Percentiles rank a stretch among this genome's conserved stretches.
phyloP scores from a whole-genome alignment of 2,329 filamentous ascomycete genomes.

The Alternaria viburni region DNA sequence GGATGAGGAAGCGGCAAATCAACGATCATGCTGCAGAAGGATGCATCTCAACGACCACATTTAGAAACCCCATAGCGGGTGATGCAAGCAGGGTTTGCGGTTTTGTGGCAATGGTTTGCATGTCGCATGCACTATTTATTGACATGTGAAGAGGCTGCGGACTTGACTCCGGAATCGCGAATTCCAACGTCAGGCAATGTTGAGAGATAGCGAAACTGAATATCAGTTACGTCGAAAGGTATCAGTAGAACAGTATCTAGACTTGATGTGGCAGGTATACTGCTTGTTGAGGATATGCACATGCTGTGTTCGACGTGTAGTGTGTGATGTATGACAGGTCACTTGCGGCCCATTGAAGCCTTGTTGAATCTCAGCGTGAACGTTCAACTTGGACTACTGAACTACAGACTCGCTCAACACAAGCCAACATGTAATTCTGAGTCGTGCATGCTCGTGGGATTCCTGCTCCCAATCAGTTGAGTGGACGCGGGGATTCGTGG shows the following conservation, averaged over 20 bases:
- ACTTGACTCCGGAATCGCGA: background rate
- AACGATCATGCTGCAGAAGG: slow-evolving; percentile 1
- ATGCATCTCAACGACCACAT: slow-evolving; percentile 20
- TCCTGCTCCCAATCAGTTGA: background rate
- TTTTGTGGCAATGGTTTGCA: background rate
- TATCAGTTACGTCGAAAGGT: background rate
- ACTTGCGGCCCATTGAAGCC: background rate
- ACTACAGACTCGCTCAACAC: background rate
- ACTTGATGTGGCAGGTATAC: background rate
- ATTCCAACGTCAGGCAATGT: background rate
- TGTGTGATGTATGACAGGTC: background rate
- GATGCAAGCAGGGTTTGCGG: slow-evolving; percentile 11
- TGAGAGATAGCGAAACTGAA: background rate
- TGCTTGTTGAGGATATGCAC: background rate
- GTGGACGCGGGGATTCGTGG: slow-evolving; percentile 1
- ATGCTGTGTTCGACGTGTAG: background rate
- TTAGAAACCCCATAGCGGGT: slow-evolving; percentile 2
- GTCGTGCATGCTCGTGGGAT: background rate
- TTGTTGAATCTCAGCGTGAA: background rate
- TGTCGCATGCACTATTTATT: background rate
- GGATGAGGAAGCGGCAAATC: slow-evolving; percentile 1
- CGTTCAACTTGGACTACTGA: background rate
- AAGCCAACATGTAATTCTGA: background rate
- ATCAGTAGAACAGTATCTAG: background rate
- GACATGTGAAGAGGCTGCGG: slow-evolving; percentile 3